phyloP scores from a whole-genome alignment of 2,329 filamentous ascomycete genomes.

The Pestalotiopsis sp. region DNA sequence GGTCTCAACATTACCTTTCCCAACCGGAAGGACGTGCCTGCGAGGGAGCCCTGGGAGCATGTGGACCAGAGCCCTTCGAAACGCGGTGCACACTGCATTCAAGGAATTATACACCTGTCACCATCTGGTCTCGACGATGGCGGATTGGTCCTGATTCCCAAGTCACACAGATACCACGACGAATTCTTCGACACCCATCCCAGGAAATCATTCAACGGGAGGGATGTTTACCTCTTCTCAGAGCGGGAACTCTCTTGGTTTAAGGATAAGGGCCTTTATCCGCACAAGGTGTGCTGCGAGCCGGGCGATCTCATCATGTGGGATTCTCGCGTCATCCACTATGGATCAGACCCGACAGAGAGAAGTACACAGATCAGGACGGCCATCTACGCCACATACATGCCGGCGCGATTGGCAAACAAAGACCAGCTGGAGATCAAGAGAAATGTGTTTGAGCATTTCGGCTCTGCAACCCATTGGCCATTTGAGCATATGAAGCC shows the following conservation, averaged over 20 bases:
- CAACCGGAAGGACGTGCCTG: neutral
- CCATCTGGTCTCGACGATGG: neutral
- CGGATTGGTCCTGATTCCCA: neutral
- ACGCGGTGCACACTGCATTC: neutral
- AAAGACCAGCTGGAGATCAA: neutral
- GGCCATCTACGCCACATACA: neutral
- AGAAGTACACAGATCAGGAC: neutral
- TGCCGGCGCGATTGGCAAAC: neutral
- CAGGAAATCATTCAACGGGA: neutral
- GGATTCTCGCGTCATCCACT: neutral
- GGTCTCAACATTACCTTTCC: conserved; percentile 1
- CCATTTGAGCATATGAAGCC: neutral
- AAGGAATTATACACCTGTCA: conserved; percentile 1
- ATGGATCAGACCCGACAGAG: conserved; percentile 6
- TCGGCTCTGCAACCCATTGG: neutral
- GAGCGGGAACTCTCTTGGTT: neutral
- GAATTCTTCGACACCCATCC: neutral
- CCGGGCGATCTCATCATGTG: conserved; percentile 6
- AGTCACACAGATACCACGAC: neutral
- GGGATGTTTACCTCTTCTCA: neutral
- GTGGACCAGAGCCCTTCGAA: neutral
- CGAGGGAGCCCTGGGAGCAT: neutral
- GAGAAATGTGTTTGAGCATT: neutral
- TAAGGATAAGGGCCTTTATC: neutral
- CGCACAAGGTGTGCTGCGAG: neutral